Conservation (phyloP, 1,139 yeast species). For the Diutina rugosa region DNA sequence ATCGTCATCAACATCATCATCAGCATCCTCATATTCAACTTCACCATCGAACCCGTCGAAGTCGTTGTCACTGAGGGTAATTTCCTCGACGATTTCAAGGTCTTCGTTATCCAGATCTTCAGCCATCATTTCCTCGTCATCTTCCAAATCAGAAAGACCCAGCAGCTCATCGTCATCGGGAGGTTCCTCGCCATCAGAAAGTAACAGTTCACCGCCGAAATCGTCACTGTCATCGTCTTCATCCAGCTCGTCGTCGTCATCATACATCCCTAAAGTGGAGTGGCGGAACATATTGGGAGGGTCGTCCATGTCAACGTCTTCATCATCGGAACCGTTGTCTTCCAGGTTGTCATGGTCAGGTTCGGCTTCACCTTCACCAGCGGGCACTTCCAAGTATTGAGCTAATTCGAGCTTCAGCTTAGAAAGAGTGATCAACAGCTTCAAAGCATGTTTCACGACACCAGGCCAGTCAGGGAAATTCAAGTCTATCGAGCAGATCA, state of each 20-base stretch:
- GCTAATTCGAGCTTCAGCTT: conserved; percentile 47
- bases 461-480: conserved; percentile 56
- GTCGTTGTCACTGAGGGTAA: conserved; percentile 7
- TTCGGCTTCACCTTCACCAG: conserved; percentile 17
- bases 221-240: conserved; percentile 23
- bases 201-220: conserved; percentile 16
- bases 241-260: conserved; percentile 66
- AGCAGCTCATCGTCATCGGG: conserved; percentile 9
- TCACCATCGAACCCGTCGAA: conserved; percentile 10
- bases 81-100: conserved; percentile 7
- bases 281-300: conserved; percentile 76
- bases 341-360: background rate
- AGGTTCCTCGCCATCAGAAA: conserved; percentile 17
- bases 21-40: conserved; percentile 22
- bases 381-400: conserved; percentile 39
- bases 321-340: conserved; percentile 24
- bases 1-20: conserved; percentile 25
- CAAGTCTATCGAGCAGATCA: conserved; percentile 54
- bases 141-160: conserved; percentile 10
- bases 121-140: conserved; percentile 13
- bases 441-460: conserved; percentile 43
- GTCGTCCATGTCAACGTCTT: conserved; percentile 41
- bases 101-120: conserved; percentile 9
- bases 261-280: conserved; percentile 91
- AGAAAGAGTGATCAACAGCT: conserved; percentile 52